Evolutionary conservation across 345 rosid species (phyloP).

Genomic region (Citrus maxima): DNA sequence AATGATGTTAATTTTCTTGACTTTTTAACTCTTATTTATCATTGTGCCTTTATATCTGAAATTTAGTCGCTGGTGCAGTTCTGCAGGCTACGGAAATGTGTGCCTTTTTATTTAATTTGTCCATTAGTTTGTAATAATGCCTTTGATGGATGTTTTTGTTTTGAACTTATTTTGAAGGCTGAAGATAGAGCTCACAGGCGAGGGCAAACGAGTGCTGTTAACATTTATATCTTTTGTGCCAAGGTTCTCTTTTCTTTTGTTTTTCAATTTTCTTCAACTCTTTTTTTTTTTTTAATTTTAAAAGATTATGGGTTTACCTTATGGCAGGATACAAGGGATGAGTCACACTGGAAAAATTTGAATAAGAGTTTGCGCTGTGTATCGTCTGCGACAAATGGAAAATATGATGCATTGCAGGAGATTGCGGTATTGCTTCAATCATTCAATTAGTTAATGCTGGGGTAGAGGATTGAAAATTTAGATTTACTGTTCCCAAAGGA

Average conservation of each 20-base stretch:
- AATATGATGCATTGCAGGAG: conserved; percentile 75
- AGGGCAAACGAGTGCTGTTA: conserved; percentile 85
- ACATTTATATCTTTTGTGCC: conserved; percentile 83
- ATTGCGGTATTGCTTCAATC: conserved; percentile 48
- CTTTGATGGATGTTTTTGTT: conserved; percentile 2
- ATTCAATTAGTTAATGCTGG: background rate
- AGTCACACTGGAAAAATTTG: conserved; percentile 66
- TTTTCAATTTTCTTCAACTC: background rate
- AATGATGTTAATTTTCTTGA: background rate
- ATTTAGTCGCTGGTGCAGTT: background rate
- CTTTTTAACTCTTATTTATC: background rate
- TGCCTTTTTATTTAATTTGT: background rate
- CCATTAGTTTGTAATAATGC: background rate
- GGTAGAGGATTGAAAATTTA: background rate
- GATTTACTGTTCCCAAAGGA: conserved; percentile 1
- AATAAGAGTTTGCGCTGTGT: conserved; percentile 76
- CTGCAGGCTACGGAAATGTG: background rate
- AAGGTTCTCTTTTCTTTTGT: conserved; percentile 44
- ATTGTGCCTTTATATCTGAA: background rate
- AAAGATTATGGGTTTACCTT: conserved; percentile 6
- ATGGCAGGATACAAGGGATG: conserved; percentile 78
- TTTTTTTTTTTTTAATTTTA: conserved; percentile 10
- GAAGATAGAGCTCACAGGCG: conserved; percentile 95
- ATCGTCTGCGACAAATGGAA: conserved; percentile 89
- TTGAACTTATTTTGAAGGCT: conserved; percentile 54